Percentiles rank a stretch among this genome's conserved stretches.
phyloP scores from a whole-genome alignment of 768 basidiomycete genomes.

The Mycena rosella region DNA sequence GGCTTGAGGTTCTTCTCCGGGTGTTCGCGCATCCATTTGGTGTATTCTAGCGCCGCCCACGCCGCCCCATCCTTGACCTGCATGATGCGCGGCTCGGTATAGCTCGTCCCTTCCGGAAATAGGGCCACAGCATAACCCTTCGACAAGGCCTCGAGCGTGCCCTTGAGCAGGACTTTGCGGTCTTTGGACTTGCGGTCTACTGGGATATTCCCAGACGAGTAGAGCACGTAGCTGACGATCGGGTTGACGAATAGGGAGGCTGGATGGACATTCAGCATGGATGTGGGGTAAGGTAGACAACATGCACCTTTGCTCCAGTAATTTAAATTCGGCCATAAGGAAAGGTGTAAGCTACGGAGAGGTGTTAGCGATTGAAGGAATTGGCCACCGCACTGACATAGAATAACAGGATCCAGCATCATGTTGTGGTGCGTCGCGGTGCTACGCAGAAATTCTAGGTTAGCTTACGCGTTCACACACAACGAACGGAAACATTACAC shows the following conservation, averaged over 20 bases:
- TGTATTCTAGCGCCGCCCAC: slow-evolving; percentile 95
- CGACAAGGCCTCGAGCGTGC: slow-evolving; percentile 88
- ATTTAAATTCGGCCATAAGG: slow-evolving; percentile 87
- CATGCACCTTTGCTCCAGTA: slow-evolving; percentile 95
- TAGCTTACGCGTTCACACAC: slow-evolving; percentile 7
- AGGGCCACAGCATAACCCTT: slow-evolving; percentile 89
- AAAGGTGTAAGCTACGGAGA: slow-evolving; percentile 76
- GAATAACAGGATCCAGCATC: slow-evolving; percentile 89
- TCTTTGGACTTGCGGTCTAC: slow-evolving; percentile 97
- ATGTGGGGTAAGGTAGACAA: background rate
- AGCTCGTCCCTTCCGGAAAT: slow-evolving; percentile 94
- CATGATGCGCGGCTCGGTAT: slow-evolving; percentile 94
- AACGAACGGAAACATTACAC: slow-evolving; percentile 67
- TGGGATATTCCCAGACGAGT: slow-evolving; percentile 96
- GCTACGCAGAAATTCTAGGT: slow-evolving; percentile 53
- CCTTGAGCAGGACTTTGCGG: slow-evolving; percentile 87
- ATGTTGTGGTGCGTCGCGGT: slow-evolving; percentile 94
- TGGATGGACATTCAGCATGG: slow-evolving; percentile 41
- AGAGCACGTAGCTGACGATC: slow-evolving; percentile 76
- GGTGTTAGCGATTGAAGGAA: background rate
- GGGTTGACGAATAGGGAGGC: slow-evolving; percentile 88
- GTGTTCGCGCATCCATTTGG: slow-evolving; percentile 78
- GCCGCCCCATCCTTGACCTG: slow-evolving; percentile 94
- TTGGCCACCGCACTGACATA: slow-evolving; percentile 78
- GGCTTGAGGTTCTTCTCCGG: slow-evolving; percentile 58